A percentile compares a stretch with the other conserved stretches of the same genome.
phyloP scores from a whole-genome alignment of 352 stramenopile species.

The Aphanomyces astaci region DNA sequence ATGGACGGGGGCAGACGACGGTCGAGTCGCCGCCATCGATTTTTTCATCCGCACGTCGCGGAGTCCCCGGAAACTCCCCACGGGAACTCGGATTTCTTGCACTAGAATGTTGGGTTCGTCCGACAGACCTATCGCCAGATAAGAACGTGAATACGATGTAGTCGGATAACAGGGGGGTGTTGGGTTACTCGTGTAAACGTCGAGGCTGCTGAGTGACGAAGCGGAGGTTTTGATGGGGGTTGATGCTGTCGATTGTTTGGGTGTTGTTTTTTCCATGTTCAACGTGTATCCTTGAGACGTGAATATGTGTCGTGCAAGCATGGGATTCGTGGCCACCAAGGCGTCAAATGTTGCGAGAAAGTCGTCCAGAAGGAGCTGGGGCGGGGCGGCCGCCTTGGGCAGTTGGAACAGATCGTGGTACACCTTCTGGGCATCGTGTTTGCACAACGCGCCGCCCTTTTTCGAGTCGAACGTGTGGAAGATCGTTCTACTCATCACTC shows the following conservation, averaged over 20 bases:
- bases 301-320: neutral
- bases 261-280: conserved; percentile 19
- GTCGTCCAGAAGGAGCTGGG: neutral
- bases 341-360: neutral
- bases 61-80: neutral
- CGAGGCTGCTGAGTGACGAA: no score
- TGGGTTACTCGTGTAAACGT: no score
- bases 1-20: neutral
- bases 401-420: neutral
- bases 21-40: neutral
- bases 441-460: neutral
- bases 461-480: conserved; percentile 16
- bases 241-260: no score
- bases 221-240: no score
- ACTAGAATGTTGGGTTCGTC: neutral
- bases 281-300: conserved; percentile 7
- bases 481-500: conserved; percentile 2
- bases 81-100: neutral
- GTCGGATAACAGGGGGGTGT: no score
- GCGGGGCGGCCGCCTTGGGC: conserved; percentile 1
- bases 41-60: neutral
- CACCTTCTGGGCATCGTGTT: conserved; percentile 5
- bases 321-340: neutral
- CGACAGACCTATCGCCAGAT: neutral
- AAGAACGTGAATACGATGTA: no score